Evolutionary conservation across 352 stramenopile species (phyloP).

Genomic region (Globisporangium acanthophoron): DNA sequence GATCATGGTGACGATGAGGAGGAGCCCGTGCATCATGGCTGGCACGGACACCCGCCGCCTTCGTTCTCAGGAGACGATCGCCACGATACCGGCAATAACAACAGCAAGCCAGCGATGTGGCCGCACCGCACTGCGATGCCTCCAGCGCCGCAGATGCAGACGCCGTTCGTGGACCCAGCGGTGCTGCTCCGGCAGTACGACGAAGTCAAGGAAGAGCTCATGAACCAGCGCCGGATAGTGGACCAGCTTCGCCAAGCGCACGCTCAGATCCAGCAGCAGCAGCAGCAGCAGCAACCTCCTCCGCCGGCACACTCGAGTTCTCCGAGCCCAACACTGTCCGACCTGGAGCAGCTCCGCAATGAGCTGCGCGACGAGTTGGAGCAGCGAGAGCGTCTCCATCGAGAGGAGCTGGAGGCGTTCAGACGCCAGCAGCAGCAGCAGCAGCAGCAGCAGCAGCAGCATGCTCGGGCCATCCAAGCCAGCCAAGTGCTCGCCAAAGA

Average conservation of each 20-base stretch:
- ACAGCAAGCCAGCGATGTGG: too few species aligned
- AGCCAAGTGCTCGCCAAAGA: not conserved
- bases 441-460: conserved; percentile 10
- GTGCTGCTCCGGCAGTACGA: conserved; percentile 44
- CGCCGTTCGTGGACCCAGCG: conserved; percentile 11
- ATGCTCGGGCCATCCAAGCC: not conserved
- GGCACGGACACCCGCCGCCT: too few species aligned
- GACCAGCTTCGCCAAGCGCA: conserved; percentile 44
- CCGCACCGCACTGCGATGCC: not conserved
- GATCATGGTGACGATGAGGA: too few species aligned
- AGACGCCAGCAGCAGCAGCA: conserved; percentile 19
- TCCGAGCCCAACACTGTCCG: conserved; percentile 28
- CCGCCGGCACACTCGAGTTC: conserved; percentile 8
- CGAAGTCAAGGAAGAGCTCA: conserved; percentile 45
- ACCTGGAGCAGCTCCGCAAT: conserved; percentile 52
- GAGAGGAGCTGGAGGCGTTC: conserved; percentile 35
- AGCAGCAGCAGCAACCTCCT: conserved; percentile 24
- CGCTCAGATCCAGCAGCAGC: conserved; percentile 35
- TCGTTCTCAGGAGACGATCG: too few species aligned
- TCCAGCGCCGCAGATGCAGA: not conserved
- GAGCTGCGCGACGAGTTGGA: conserved; percentile 46
- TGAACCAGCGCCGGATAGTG: conserved; percentile 41
- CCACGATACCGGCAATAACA: not conserved
- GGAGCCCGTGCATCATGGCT: too few species aligned
- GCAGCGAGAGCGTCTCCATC: conserved; percentile 42